Evolutionary conservation across 2,329 filamentous ascomycete species (phyloP), one percentile per base, ranked within the genome.

Genomic region (Xylaria hypoxylon): DNA sequence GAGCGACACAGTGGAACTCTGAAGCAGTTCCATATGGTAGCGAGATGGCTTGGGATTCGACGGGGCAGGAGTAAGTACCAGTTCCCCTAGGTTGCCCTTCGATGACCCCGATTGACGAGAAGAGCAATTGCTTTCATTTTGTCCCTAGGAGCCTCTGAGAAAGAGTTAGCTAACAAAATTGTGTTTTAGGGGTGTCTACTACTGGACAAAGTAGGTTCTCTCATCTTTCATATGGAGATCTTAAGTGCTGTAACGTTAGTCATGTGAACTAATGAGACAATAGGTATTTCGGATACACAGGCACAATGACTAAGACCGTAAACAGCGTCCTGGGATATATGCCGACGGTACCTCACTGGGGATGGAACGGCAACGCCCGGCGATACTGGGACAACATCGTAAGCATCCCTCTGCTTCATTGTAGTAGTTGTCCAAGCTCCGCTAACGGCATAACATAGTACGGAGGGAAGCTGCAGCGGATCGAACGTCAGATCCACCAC

Each of bases 11-110:
- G 0, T 89, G 87, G 87, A 74, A 84, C n/a, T 77, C 76, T 0
- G 76, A 84, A 58, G 79, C 80, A 7, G 83, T 85, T 5, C 87
- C 87, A 0, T 89, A 83, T 66, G 87, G 86, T 0, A 87, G 85
- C 57, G 87, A 89, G 73, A 86, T 87, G 85, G 83, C 86, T 0
- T 89, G 87, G 87, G 87, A 89, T 64, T 87, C 84, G 0, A 89
- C 87, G 0, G 86, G 85, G 0, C 86, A 89, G 68, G 87, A 89
- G 72, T 69, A 58, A 68, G 68, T 65, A 57, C 26, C 1, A 13
- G 13, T 38, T 17, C 17, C n/a, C 17, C 19, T 3, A 31, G 19
- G 35, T 17, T 13, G 6, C 31, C 5, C 28, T 47, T 40, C 6
- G 7, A 17, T 38, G 22, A 17, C 17, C 26, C n/a, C 28, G 13